These are phyloP conservation scores for Pythium coloratum DNA, from an alignment of 352 stramenopile species.

Conservation along the genomic window DNA sequence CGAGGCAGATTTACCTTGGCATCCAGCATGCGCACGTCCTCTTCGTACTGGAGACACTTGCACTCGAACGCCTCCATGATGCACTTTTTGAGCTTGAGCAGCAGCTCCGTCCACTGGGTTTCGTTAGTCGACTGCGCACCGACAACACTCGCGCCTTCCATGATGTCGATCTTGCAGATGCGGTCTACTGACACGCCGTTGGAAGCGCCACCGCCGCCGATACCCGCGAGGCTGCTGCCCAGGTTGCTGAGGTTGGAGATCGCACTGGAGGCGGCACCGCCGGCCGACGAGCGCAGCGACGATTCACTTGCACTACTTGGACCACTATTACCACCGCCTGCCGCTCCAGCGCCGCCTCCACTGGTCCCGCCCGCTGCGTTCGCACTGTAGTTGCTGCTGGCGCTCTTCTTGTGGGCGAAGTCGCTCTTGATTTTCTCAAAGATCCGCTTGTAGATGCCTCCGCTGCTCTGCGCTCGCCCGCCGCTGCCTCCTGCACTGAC, in stretches of 20 bases:
- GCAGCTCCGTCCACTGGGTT: constrained; percentile 74
- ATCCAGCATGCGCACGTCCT: constrained; percentile 63
- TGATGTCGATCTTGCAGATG: constrained; percentile 84
- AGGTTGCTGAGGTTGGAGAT: constrained; percentile 17
- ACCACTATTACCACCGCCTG: neutral
- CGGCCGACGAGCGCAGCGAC: neutral
- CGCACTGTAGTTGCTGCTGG: constrained; percentile 14
- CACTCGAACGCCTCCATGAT: constrained; percentile 85
- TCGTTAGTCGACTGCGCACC: constrained; percentile 74
- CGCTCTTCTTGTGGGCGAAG: constrained; percentile 52
- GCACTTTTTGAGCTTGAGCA: constrained; percentile 63
- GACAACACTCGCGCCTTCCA: constrained; percentile 69
- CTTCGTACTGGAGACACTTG: constrained; percentile 81
- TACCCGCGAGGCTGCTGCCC: constrained; percentile 24
- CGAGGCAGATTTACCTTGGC: constrained; percentile 38
- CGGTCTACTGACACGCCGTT: constrained; percentile 39
- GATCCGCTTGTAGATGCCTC: constrained; percentile 74
- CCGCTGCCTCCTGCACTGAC: neutral
- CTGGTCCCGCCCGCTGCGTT: constrained; percentile 1
- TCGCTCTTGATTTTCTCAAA: constrained; percentile 71
- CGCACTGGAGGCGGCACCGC: constrained; percentile 6
- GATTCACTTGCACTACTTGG: neutral
- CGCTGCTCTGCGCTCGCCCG: constrained; percentile 24
- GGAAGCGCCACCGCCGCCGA: constrained; percentile 12
- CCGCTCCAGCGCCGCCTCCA: neutral